Evolutionary conservation across 2,329 filamentous ascomycete species (phyloP).

Genomic region (Zasmidium cellare): DNA sequence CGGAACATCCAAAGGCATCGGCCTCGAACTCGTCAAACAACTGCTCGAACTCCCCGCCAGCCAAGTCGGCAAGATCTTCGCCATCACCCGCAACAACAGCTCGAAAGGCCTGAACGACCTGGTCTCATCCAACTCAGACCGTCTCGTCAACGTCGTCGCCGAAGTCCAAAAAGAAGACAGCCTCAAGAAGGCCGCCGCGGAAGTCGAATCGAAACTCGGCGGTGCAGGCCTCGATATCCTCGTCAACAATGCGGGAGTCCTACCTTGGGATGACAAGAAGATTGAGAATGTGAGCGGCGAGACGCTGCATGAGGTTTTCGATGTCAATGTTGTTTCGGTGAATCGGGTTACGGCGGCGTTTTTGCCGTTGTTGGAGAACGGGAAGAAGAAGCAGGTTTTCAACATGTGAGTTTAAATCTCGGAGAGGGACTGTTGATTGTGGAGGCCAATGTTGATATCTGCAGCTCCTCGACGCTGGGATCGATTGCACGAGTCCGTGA

Average conservation of each 20-base stretch:
- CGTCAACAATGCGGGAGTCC: slow-evolving; percentile 16
- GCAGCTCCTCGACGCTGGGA: slow-evolving; percentile 45
- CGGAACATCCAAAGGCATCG: slow-evolving; percentile 38
- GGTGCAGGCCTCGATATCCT: slow-evolving; percentile 10
- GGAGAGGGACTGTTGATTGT: no score
- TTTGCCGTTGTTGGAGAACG: slow-evolving; percentile 39
- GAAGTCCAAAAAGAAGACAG: slow-evolving; percentile 9
- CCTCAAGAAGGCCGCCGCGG: slow-evolving; percentile 3
- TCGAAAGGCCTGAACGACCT: slow-evolving; percentile 21
- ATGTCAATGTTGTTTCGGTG: slow-evolving; percentile 41
- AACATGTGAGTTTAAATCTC: slow-evolving; percentile 44
- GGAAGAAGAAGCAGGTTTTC: slow-evolving; percentile 44
- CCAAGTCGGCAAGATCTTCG: slow-evolving; percentile 35
- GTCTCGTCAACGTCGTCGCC: slow-evolving; percentile 10
- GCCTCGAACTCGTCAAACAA: slow-evolving; percentile 36
- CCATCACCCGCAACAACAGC: slow-evolving; percentile 6
- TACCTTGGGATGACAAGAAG: not conserved
- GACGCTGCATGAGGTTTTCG: slow-evolving; percentile 5
- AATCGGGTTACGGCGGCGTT: slow-evolving; percentile 45
- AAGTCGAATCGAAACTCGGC: slow-evolving; percentile 2
- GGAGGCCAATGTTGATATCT: no score
- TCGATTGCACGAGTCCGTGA: slow-evolving; percentile 37
- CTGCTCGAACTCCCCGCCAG: slow-evolving; percentile 32
- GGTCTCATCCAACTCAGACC: slow-evolving; percentile 4
- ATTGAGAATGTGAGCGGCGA: slow-evolving; percentile 6